Evolutionary conservation across 2,329 filamentous ascomycete species (phyloP).

Genomic region (Aspergillus unguis): DNA sequence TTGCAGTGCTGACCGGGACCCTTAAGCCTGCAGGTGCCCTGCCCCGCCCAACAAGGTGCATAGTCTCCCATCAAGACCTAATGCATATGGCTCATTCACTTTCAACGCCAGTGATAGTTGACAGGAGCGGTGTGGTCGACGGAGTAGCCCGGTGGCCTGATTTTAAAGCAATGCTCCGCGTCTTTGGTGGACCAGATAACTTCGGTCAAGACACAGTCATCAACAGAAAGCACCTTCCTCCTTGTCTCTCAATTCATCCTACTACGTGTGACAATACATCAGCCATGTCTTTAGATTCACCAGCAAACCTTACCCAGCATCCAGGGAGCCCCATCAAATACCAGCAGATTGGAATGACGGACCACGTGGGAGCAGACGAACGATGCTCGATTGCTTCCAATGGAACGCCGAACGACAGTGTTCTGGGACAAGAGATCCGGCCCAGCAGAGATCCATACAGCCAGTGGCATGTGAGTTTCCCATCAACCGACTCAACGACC

Average conservation of each 20-base stretch:
- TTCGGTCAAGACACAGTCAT: conserved; percentile 7
- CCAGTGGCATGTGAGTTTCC: conserved; percentile 9
- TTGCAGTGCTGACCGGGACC: conserved; percentile 16
- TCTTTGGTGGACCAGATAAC: conserved; percentile 12
- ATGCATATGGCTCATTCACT: conserved; percentile 9
- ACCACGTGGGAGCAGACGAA: conserved; percentile 3
- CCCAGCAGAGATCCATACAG: conserved; percentile 1
- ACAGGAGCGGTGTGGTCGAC: conserved; percentile 27
- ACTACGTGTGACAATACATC: not conserved
- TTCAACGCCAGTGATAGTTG: conserved; percentile 9
- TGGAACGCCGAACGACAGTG: conserved; percentile 7
- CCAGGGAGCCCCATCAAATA: not conserved
- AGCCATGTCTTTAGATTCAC: conserved; percentile 3
- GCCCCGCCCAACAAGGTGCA: conserved; percentile 21
- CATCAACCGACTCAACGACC: conserved; percentile 2
- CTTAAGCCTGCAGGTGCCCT: conserved; percentile 28
- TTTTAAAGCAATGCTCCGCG: conserved; percentile 22
- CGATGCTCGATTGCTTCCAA: conserved; percentile 1
- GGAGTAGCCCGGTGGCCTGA: conserved; percentile 9
- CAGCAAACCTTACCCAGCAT: not conserved
- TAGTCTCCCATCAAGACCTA: conserved; percentile 12
- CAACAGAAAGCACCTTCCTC: conserved; percentile 9
- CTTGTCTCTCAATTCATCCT: conserved; percentile 1
- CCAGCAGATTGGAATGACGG: conserved; percentile 6
- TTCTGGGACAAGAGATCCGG: conserved; percentile 1